Evolutionary conservation across 176 grass and related monocot genomes (phyloP), one percentile per base, ranked within the genome.

Genomic region (Hsuehochloa calcarea): DNA sequence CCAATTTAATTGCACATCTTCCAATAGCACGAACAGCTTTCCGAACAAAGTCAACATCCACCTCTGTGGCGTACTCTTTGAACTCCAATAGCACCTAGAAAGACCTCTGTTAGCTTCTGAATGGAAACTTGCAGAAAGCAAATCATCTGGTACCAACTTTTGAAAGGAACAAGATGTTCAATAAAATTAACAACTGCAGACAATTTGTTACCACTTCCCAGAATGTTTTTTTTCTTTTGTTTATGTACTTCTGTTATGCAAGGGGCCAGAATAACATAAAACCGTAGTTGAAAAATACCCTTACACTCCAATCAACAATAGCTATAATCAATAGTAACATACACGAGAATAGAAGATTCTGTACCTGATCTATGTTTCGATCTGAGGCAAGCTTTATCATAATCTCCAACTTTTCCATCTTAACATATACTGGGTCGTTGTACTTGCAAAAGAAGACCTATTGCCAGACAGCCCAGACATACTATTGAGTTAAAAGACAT

Each of bases 371-470:
- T 70, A 96, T 96, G 74, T 99, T 99, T 40, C 93, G 81, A 65
- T 99, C 96, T 31, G 96, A 99, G 41, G 96, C 88, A 84, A 99
- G 96, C 88, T 94, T 99, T 92, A 99, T 99, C 96, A 99, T 99
- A 85, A 94, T 99, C 78, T 99, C 96, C 64, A 99, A 74, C 71
- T 99, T 99, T 83, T 99, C 96, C 93, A 96, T 99, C 88, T 99
- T 99, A 74, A 99, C 96, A 89, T 99, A 99, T 77, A 99, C 88
- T 72, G 92, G 92, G 74, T 94, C 94, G 10, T 99, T 99, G 82
- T 99, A 99, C 87, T 99, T 99, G 93, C 96, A 99, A 89, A 99
- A 99, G 90, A 99, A 99, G 60, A 99, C 96, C 96, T 98, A 89
- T 50, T 67, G 67, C 80, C 38, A 80, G 41, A 44, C 65, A 81